Percentiles rank a stretch among this genome's conserved stretches.
These are phyloP conservation scores for Cronartium quercuum DNA, from an alignment of 1,284 basidiomycete species.

Conservation along the genomic window DNA sequence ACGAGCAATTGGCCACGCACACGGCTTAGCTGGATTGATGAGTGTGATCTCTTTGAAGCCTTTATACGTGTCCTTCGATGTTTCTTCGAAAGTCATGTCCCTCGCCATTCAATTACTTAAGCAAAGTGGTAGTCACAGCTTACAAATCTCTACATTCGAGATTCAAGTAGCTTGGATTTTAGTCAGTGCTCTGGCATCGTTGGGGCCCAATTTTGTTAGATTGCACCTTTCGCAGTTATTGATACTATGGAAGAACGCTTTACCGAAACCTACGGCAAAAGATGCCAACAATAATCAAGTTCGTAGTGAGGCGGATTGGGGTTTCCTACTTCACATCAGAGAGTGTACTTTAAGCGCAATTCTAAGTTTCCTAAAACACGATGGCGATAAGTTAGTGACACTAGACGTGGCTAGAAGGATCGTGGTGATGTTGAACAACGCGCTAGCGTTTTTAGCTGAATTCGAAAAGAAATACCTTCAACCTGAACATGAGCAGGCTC, in stretches of 20 bases:
- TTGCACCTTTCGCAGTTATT: slow-evolving; percentile 85
- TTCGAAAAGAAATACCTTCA: slow-evolving; percentile 29
- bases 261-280: slow-evolving; percentile 87
- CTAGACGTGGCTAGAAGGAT: slow-evolving; percentile 33
- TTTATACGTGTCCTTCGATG: slow-evolving; percentile 89
- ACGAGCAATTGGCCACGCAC: slow-evolving; percentile 74
- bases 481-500: slow-evolving; percentile 20
- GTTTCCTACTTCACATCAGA: slow-evolving; percentile 81
- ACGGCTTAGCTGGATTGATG: slow-evolving; percentile 79
- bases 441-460: slow-evolving; percentile 22
- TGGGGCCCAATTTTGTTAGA: slow-evolving; percentile 88
- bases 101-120: slow-evolving; percentile 85
- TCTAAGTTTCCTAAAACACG: slow-evolving; percentile 72
- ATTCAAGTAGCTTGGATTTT: slow-evolving; percentile 92
- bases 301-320: slow-evolving; percentile 73
- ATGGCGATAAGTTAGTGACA: slow-evolving; percentile 34
- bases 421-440: slow-evolving; percentile 39
- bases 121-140: slow-evolving; percentile 79
- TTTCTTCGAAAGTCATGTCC: slow-evolving; percentile 82
- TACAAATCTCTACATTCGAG: slow-evolving; percentile 72
- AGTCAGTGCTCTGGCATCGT: slow-evolving; percentile 80
- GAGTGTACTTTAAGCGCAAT: slow-evolving; percentile 86
- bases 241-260: slow-evolving; percentile 91
- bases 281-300: slow-evolving; percentile 56
- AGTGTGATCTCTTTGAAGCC: slow-evolving; percentile 78